Base-by-base conservation (phyloP, 73 alveolate species). In the Paramecium pentaurelia region DNA sequence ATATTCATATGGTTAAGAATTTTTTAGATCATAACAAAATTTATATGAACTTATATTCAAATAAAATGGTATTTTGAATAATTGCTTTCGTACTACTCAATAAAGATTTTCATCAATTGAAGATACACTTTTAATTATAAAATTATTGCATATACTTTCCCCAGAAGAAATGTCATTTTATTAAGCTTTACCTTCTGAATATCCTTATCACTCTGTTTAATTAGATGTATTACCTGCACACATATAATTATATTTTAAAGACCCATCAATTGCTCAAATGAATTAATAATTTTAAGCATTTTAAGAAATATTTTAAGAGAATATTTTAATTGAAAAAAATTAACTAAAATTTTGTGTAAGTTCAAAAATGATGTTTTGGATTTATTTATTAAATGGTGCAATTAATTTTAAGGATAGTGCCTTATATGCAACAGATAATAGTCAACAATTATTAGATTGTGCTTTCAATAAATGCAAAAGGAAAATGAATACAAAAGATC, bases 321-420 rank as follows among this genome's bases (percentile, higher is more conserved):
- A 64, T 34, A 64, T 64, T 64, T 11, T 64, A 32, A 36, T 32
- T 32, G 84, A 64, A 34, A 64, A 34, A 64, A 64, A 64, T 25
- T 34, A 64, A 64, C 32, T 64, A 34, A 64, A 60, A 64, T 64
- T 64, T 64, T 64, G 84, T 64, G 87, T 73, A 3, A 73, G 60
- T 0, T 0, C 87, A 10, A 37, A 73, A 71, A 34, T 71, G 59
- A 37, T 73, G 87, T 73, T 73, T 73, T 73, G 87, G 87, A 73
- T 73, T 0, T 22, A 73, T 38, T 73, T 73, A 73, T 73, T 73
- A 40, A 32, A 73, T 73, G 60, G 60, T 0, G 87, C 87, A 2
- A 9, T 38, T 12, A 73, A 73, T 38, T 73, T 73, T 18, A 73
- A 38, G 22, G 87, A 73, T 9, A 73, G 60, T 37, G 60, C 58